phyloP scores from a whole-genome alignment of 805 yeast species.

The Kuraishia cidri region DNA sequence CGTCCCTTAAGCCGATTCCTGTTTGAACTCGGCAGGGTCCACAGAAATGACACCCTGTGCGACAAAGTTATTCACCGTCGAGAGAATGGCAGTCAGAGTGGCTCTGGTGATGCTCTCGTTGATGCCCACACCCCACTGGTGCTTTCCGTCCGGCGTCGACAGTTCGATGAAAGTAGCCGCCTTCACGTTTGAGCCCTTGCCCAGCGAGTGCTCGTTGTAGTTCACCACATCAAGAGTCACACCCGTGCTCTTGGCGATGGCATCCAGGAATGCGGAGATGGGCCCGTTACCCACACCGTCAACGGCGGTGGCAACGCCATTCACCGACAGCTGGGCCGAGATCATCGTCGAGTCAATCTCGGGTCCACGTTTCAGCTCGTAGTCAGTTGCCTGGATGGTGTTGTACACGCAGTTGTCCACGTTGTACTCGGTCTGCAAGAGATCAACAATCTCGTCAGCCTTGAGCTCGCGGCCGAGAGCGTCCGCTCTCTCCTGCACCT shows the following conservation, averaged over 20 bases:
- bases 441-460: slow-evolving; percentile 50
- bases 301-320: slow-evolving; percentile 29
- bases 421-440: slow-evolving; percentile 56
- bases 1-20: no score
- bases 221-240: slow-evolving; percentile 50
- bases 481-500: slow-evolving; percentile 67
- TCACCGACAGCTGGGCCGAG: slow-evolving; percentile 37
- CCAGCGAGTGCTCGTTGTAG: slow-evolving; percentile 76
- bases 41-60: slow-evolving; percentile 8
- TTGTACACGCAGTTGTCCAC: slow-evolving; percentile 25
- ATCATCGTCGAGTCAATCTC: slow-evolving; percentile 27
- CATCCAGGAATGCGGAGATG: slow-evolving; percentile 64
- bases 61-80: slow-evolving; percentile 46
- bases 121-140: slow-evolving; percentile 87
- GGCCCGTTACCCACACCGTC: slow-evolving; percentile 77
- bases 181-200: slow-evolving; percentile 57
- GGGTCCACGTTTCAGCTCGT: slow-evolving; percentile 24
- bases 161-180: slow-evolving; percentile 67
- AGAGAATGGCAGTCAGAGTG: slow-evolving; percentile 59
- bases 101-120: slow-evolving; percentile 88
- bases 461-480: slow-evolving; percentile 62
- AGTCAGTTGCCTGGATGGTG: slow-evolving; percentile 27
- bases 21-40: slow-evolving; percentile 4
- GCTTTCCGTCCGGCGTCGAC: slow-evolving; percentile 12
- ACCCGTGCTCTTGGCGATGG: slow-evolving; percentile 39